Evolutionary conservation across 2,329 filamentous ascomycete genomes (phyloP), one percentile per base, ranked within the genome.

Genomic region (Verticillium zaregamsianum): DNA sequence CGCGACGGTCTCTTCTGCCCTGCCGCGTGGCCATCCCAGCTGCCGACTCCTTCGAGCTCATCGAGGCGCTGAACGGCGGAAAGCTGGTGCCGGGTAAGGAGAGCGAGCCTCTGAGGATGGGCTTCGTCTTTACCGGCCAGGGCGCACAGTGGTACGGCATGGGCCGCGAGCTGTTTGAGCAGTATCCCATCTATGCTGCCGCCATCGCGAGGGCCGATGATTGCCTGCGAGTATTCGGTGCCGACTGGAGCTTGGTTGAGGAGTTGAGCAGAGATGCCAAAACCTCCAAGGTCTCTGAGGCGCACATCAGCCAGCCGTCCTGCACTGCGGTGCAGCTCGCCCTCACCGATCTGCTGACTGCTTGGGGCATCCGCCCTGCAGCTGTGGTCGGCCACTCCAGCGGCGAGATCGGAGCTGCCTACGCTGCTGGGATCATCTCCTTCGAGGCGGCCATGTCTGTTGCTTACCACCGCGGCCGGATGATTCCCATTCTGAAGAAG

Each of bases 401-500:
- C 2, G 79, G 79, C 1, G 79, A 81, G 62, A 78, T 81, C 37
- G 78, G 73, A 0, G 79, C 78, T 1, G 78, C 79, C 0, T 80
- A 80, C 56, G 76, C 77, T 1, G 70, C 73, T 0, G 76, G 78
- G 0, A 62, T 66, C 1, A 62, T 81, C 4, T 69, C 73, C 0
- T 66, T 70, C 1, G 63, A 70, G 17, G 72, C 74, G 4, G 77
- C 79, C 7, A 74, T 80, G 58, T 68, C 67, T 2, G 66, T 73
- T 0, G 76, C 78, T 0, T 80, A 76, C 61, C 74, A 75, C 58
- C 74, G 80, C 9, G 80, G 79, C 1, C 45, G 45, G n/a, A 59
- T 66, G 6, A 39, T 65, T 1, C 25, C 17, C 62, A 67, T 37
- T 63, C 66, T 25, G 52, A 9, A 58, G 3, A 32, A 63, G 57